Percentiles rank a stretch among this genome's conserved stretches.
These are phyloP conservation scores for Chytridium lagenaria DNA, from an alignment of 371 early-diverging fungal genomes.

Conservation along the genomic window DNA sequence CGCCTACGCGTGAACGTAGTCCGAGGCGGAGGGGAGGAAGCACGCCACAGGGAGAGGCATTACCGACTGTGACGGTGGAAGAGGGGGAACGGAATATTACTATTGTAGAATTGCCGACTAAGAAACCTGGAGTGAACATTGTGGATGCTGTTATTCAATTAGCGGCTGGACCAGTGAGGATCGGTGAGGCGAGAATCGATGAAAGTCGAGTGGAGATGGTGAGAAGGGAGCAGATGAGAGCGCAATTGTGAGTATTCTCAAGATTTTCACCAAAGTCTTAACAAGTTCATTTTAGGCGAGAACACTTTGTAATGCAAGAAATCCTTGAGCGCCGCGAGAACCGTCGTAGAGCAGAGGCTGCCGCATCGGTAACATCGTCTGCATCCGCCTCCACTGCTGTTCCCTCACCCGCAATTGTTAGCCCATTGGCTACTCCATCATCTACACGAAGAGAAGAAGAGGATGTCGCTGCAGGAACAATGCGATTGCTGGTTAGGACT, in stretches of 20 bases:
- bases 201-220: conserved; percentile 6
- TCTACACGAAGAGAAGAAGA: too few relatives aligned
- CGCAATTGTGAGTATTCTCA: conserved; percentile 4
- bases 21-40: background rate
- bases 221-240: conserved; percentile 14
- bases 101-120: background rate
- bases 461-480: too few relatives aligned
- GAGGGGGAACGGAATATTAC: background rate
- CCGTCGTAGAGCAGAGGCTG: background rate
- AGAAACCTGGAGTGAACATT: background rate
- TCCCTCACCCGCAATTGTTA: too few relatives aligned
- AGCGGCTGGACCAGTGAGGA: conserved; percentile 5
- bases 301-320: background rate
- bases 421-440: too few relatives aligned
- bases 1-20: background rate
- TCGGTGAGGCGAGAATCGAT: conserved; percentile 9
- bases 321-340: background rate
- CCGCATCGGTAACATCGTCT: too few relatives aligned
- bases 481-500: too few relatives aligned
- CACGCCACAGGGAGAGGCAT: background rate
- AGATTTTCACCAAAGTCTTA: background rate
- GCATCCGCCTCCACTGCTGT: too few relatives aligned
- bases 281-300: conserved; percentile 1
- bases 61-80: background rate
- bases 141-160: conserved; percentile 8